These are phyloP conservation scores for Trichaptum fuscoviolaceum DNA, from an alignment of 768 basidiomycete species.

Conservation along the genomic window DNA sequence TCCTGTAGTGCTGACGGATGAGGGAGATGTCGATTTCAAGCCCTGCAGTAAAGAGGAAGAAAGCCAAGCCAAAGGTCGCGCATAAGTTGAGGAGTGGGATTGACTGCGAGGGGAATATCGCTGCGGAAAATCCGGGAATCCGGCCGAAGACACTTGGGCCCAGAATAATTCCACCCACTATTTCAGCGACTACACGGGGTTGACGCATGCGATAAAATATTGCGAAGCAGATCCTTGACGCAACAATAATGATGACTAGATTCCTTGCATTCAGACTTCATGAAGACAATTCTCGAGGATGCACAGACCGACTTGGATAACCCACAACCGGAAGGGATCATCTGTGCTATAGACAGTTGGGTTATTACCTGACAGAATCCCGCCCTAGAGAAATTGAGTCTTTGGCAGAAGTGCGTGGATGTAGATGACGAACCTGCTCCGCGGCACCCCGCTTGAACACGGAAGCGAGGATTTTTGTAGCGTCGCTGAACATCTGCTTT, in stretches of 20 bases:
- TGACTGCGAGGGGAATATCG: conserved; percentile 2
- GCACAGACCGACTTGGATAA: not conserved
- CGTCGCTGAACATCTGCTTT: no score
- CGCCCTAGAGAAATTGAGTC: no score
- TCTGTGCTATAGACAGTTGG: not conserved
- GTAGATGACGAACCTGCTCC: no score
- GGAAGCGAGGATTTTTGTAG: no score
- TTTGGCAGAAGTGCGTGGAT: no score
- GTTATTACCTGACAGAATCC: no score
- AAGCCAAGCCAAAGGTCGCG: conserved; percentile 4
- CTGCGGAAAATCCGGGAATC: conserved; percentile 5
- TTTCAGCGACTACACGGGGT: conserved; percentile 6
- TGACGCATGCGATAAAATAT: conserved; percentile 5
- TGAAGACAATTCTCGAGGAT: not conserved
- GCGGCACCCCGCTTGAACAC: no score
- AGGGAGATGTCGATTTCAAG: conserved; percentile 4
- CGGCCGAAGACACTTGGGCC: conserved; percentile 4
- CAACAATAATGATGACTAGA: not conserved
- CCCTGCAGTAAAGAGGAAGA: conserved; percentile 9
- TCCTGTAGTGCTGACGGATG: conserved; percentile 19
- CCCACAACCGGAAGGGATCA: not conserved
- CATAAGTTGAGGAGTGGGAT: conserved; percentile 6
- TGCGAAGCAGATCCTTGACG: not conserved
- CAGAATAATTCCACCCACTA: conserved; percentile 3
- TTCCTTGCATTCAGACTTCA: no score